A percentile compares a stretch with the other conserved stretches of the same genome.
Evolutionary conservation across 139 green algal species (phyloP).

Genomic region (Chlamydomonas urium): DNA sequence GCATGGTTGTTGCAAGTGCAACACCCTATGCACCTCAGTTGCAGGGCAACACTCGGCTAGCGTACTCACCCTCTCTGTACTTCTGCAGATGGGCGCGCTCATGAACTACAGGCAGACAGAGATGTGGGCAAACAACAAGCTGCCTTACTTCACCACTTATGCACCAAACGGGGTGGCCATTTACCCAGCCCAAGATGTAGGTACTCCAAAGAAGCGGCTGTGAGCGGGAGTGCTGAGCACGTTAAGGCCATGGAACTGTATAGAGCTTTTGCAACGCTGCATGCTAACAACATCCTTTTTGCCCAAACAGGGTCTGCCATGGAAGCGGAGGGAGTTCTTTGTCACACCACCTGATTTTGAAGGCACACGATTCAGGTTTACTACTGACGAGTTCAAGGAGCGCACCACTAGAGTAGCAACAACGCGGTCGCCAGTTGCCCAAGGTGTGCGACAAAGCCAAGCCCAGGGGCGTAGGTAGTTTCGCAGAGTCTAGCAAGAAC

Average conservation of each 20-base stretch:
- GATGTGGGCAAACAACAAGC: conserved; percentile 16
- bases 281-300: no score
- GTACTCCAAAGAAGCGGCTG: no score
- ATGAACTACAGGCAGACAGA: conserved; percentile 8
- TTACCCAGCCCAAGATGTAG: not conserved
- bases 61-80: not conserved
- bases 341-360: conserved; percentile 1
- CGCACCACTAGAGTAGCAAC: no score
- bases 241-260: no score
- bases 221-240: no score
- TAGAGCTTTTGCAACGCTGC: no score
- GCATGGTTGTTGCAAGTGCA: not conserved
- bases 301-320: no score
- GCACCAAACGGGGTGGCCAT: conserved; percentile 9
- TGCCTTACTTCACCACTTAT: conserved; percentile 3
- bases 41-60: not conserved
- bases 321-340: not conserved
- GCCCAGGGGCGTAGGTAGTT: no score
- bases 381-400: not conserved
- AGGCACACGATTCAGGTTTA: not conserved
- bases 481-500: no score
- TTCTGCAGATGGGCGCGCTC: not conserved
- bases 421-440: no score
- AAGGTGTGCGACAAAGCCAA: no score
- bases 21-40: not conserved